Conservation (phyloP, 805 yeast genomes). For the Spathaspora passalidarum region DNA sequence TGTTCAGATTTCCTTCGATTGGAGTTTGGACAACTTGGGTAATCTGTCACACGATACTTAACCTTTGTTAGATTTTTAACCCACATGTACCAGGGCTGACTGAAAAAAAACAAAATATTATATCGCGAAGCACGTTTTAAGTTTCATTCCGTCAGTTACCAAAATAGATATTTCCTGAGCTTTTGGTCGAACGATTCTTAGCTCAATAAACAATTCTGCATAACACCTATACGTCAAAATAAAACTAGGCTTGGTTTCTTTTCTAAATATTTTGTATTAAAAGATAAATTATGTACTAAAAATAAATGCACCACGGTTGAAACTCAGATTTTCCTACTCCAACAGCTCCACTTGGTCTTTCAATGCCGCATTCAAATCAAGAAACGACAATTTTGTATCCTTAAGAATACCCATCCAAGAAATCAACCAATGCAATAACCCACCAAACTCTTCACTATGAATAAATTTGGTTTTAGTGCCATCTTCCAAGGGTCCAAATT, state of each 20-base stretch:
- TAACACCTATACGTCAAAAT: too few species aligned
- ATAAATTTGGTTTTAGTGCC: slow-evolving; percentile 6
- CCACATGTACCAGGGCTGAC: background rate
- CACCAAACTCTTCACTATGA: slow-evolving; percentile 13
- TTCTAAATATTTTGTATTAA: too few species aligned
- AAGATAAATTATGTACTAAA: too few species aligned
- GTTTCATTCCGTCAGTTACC: too few species aligned
- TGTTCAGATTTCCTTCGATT: background rate
- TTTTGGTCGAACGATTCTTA: too few species aligned
- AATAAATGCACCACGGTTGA: too few species aligned
- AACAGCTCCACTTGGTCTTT: slow-evolving; percentile 11
- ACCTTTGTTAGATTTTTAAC: background rate
- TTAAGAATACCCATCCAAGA: slow-evolving; percentile 7
- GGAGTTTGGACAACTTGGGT: background rate
- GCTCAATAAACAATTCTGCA: too few species aligned
- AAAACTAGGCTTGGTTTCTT: too few species aligned
- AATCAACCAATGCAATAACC: slow-evolving; percentile 8
- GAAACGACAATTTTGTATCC: slow-evolving; percentile 9
- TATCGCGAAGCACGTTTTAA: background rate
- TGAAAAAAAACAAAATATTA: background rate
- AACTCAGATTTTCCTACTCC: too few species aligned
- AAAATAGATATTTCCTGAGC: too few species aligned
- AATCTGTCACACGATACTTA: background rate
- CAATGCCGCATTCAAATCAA: slow-evolving; percentile 10
- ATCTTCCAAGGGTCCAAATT: slow-evolving; percentile 8